Evolutionary conservation across 176 grass and related monocot species (phyloP).

Genomic region (Avena insularis): DNA sequence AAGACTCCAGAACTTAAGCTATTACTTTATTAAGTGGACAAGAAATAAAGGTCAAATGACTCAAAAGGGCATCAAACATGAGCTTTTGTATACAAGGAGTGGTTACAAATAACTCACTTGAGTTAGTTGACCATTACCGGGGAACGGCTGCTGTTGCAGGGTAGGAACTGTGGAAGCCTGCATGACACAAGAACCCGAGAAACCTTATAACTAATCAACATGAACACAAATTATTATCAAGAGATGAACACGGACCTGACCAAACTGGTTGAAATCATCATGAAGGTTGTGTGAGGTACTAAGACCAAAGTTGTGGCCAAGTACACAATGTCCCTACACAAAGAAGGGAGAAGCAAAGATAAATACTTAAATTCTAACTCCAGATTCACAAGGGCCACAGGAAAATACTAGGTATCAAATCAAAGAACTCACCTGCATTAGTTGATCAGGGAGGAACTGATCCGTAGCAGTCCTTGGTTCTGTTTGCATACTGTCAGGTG

Average conservation of each 20-base stretch:
- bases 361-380: neutral
- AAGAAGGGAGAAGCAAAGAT: constrained; percentile 33
- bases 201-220: constrained; percentile 37
- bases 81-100: neutral
- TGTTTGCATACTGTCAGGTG: constrained; percentile 52
- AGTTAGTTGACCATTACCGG: constrained; percentile 55
- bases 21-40: neutral
- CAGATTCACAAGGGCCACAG: neutral
- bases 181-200: constrained; percentile 31
- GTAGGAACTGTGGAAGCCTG: constrained; percentile 61
- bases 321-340: constrained; percentile 72
- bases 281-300: constrained; percentile 59
- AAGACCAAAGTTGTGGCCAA: constrained; percentile 72
- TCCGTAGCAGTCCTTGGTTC: constrained; percentile 55
- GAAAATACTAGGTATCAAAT: constrained; percentile 9
- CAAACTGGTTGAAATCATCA: constrained; percentile 72
- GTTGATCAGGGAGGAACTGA: constrained; percentile 73
- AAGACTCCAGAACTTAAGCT: neutral
- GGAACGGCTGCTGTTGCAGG: constrained; percentile 68
- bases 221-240: constrained; percentile 23
- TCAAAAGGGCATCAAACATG: neutral
- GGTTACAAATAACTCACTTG: constrained; percentile 57
- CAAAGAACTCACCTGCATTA: constrained; percentile 69
- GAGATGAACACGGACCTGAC: constrained; percentile 55
- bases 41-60: constrained; percentile 20